Base-by-base conservation (phyloP, 2,329 filamentous ascomycete species). In the Arthrinium puccinioides region DNA sequence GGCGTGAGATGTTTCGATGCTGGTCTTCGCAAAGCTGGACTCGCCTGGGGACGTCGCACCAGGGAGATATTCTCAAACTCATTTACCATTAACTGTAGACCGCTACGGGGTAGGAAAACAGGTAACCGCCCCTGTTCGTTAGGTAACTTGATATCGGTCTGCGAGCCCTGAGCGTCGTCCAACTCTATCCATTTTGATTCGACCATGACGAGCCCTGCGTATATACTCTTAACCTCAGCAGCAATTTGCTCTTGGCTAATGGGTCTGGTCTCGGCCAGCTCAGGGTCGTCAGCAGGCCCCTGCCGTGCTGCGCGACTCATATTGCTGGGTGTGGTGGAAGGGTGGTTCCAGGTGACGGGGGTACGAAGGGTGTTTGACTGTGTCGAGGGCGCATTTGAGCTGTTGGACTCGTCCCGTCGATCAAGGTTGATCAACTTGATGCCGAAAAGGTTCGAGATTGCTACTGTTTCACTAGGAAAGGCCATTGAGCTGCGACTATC, bases 1-100 rank as follows among this genome's bases (percentile, higher is more conserved):
- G 89, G 89, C 87, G 97, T 96, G 0, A 80, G 79, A 48, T 95
- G 95, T 44, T 92, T 90, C 0, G 74, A 72, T 0, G 88, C 82
- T 0, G 96, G 59, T 0, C 76, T 66, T 4, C 75, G 71, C 1
- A 97, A 56, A 0, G 81, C 76, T 0, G 70, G 69, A 19, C 73
- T 84, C 0, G 87, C 86, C 0, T 80, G 83, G 0, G 87, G 89
- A 52, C 97, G 88, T 47, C 96, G 88, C 0, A 89, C 88, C 1
- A 95, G 65, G 40, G 96, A 89, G 51, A 90, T 90, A 43, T 90
- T 85, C 41, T 88, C 82, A 40, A 89, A 84, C 42, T 94, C 87
- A 44, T 92, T 79, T 0, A 95, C 62, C 0, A 94, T 56, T 0
- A 87, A n/a, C n/a, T n/a, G n/a, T n/a, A n/a, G n/a, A n/a, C n/a